phyloP scores from a whole-genome alignment of 495 filamentous ascomycete species.

The Aspergillus bertholletiae region DNA sequence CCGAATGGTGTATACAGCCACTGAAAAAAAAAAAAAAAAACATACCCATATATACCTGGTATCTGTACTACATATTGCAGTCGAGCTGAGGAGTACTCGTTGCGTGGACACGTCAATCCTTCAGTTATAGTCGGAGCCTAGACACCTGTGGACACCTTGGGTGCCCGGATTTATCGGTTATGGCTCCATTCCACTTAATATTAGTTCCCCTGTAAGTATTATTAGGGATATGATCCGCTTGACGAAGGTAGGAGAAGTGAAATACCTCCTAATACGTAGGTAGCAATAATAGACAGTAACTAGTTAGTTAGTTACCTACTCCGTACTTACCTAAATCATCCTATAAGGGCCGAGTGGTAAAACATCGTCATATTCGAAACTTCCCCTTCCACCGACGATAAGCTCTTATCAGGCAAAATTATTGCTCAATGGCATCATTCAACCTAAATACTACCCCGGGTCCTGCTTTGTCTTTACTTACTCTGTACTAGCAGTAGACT shows the following conservation, averaged over 20 bases:
- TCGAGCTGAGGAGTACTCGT: not conserved
- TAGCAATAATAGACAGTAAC: not conserved
- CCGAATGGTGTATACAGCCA: not conserved
- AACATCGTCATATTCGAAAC: not conserved
- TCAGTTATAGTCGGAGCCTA: slow-evolving; percentile 4
- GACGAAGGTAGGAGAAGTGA: not conserved
- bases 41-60: not conserved
- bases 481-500: not conserved
- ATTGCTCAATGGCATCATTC: not conserved
- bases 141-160: slow-evolving; percentile 7
- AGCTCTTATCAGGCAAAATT: too few species aligned
- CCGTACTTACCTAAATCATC: too few species aligned
- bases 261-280: not conserved
- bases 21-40: not conserved
- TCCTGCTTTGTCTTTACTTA: too few species aligned
- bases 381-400: not conserved
- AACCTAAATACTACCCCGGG: too few species aligned
- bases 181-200: slow-evolving; percentile 6
- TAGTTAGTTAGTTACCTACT: too few species aligned
- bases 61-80: slow-evolving; percentile 2
- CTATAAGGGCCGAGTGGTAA: not conserved
- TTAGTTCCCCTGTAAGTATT: not conserved
- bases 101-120: slow-evolving; percentile 8
- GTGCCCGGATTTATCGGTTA: slow-evolving; percentile 2
- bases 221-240: not conserved